These are phyloP conservation scores for Camillea tinctor DNA, from an alignment of 2,329 filamentous ascomycete species.

Conservation along the genomic window DNA sequence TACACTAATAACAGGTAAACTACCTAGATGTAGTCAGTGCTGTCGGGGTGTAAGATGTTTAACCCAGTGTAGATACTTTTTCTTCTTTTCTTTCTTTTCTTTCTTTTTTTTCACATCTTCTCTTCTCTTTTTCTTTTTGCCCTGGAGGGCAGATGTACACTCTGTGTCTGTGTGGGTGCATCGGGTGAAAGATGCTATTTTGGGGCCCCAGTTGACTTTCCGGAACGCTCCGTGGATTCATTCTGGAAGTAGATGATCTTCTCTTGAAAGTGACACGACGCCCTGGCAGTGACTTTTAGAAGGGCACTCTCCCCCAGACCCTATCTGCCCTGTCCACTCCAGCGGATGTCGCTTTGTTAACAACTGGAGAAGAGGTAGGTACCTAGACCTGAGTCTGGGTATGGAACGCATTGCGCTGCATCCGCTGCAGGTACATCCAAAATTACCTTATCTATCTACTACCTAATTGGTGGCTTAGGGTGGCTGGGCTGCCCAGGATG, in stretches of 20 bases:
- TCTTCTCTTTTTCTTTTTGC: too few species aligned
- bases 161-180: neutral
- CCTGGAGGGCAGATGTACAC: too few species aligned
- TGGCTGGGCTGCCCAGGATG: neutral
- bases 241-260: slow-evolving; percentile 1
- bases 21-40: too few species aligned
- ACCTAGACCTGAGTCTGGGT: too few species aligned
- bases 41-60: too few species aligned
- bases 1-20: too few species aligned
- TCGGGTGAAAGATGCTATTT: slow-evolving; percentile 1
- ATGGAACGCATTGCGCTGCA: too few species aligned
- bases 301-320: neutral
- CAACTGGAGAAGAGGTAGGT: too few species aligned
- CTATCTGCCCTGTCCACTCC: neutral
- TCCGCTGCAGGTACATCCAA: neutral
- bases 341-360: neutral
- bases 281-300: neutral
- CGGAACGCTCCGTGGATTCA: neutral
- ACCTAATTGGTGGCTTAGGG: neutral
- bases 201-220: neutral
- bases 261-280: neutral
- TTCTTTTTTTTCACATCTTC: too few species aligned
- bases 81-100: too few species aligned
- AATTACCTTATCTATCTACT: too few species aligned
- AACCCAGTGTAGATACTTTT: too few species aligned